Base-by-base conservation (phyloP, 495 filamentous ascomycete genomes). In the Lindgomyces ingoldianus region DNA sequence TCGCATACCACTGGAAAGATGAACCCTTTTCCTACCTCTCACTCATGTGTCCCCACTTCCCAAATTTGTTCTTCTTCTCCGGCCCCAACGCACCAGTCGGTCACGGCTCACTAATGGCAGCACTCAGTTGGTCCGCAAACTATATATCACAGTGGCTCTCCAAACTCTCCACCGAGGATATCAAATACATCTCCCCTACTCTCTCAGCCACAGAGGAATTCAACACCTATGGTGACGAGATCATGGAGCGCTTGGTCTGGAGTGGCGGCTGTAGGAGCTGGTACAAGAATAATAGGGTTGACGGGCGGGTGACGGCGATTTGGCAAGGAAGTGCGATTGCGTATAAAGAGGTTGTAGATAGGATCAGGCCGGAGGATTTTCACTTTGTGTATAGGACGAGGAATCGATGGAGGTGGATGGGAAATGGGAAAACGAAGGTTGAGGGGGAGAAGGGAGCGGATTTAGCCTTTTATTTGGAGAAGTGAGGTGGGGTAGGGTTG, bases 231-330 rank as follows among this genome's bases (percentile, higher is more conserved):
- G 73, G 96, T 91, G 0, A 89, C 84, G 10, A 96, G 91, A 72
- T 96, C 90, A 72, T 87, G 89, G 24, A 81, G 74, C n/a, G 83
- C 76, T 68, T 96, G 92, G 54, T 86, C 84, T 24, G 79, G 73
- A 1, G 90, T 93, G 10, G 92, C 83, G 67, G 56, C 21, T 59
- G 56, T 24, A 47, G 45, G 41, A 59, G 56, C 44, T 59, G 56
- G 56, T 59, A 59, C 29, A 48, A 57, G 54, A 57, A 57, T 44
- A 47, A 47, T 44, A 44, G 36, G 22, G 54, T 57, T 6, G 54
- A 57, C 4, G 54, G 54, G 4, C 3, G 41, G 41, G 54, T 57
- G 12, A 57, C 41, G 33, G 51, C 51, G 26, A 24, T 55, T 41
- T 55, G 51, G 51, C 27, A 14, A 8, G 26, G 51, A 4, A 47